Conservation (phyloP, 495 filamentous ascomycete species). For the Recurvomyces mirabilis region DNA sequence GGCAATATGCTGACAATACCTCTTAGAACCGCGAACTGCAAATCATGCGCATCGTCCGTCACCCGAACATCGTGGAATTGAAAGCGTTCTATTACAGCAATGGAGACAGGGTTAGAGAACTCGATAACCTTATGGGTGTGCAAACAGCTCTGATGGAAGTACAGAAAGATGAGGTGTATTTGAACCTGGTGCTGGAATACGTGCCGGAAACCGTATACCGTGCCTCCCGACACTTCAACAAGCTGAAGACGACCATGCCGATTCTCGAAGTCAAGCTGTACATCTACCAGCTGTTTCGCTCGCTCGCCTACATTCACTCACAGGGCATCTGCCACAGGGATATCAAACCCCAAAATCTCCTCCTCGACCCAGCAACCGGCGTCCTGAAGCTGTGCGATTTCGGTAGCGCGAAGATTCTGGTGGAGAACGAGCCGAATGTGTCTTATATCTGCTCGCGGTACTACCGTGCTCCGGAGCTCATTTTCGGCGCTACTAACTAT, state of each 20-base stretch:
- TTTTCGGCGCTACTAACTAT: conserved; percentile 98
- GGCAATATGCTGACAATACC: conserved; percentile 28
- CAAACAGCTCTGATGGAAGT: conserved; percentile 23
- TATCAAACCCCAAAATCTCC: conserved; percentile 97
- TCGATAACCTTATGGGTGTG: conserved; percentile 19
- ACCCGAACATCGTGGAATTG: conserved; percentile 96
- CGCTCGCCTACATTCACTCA: conserved; percentile 96
- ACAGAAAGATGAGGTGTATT: conserved; percentile 98
- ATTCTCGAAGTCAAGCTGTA: conserved; percentile 98
- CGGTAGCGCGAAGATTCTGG: conserved; percentile 95
- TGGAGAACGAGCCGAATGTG: conserved; percentile 98
- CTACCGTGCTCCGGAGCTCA: conserved; percentile 94
- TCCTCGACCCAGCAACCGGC: conserved; percentile 81
- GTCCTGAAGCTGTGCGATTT: conserved; percentile 98
- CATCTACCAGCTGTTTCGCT: conserved; percentile 98
- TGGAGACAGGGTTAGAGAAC: conserved; percentile 65
- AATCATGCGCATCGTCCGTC: conserved; percentile 98
- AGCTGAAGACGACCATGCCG: conserved; percentile 99
- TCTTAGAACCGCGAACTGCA: conserved; percentile 91
- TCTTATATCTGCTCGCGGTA: conserved; percentile 99
- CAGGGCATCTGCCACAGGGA: conserved; percentile 98
- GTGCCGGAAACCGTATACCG: conserved; percentile 98
- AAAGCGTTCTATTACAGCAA: conserved; percentile 99
- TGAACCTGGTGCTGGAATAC: conserved; percentile 95
- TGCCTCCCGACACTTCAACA: conserved; percentile 98